Conservation (phyloP, 495 filamentous ascomycete species). For the Astrocystis sublimbata region DNA sequence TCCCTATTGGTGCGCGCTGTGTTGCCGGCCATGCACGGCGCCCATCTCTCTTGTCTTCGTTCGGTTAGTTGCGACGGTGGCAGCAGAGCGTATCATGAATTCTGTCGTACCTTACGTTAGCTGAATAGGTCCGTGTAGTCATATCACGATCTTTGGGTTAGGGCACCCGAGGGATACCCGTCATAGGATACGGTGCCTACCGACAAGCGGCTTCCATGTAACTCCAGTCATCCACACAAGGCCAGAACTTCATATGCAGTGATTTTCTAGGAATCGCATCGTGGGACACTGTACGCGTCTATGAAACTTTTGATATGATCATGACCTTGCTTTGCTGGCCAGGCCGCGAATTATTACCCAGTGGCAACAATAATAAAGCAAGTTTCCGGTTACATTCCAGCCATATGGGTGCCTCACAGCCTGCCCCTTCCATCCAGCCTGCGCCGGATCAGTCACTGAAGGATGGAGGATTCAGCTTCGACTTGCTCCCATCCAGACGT, state of each 20-base stretch:
- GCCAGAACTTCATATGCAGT: not conserved
- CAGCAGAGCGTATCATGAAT: constrained; percentile 14
- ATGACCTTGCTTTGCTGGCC: not conserved
- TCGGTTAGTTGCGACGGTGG: constrained; percentile 3
- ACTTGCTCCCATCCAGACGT: constrained; percentile 7
- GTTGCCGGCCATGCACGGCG: constrained; percentile 12
- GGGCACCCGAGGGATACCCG: not conserved
- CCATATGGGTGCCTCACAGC: constrained; percentile 2
- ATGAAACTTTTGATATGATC: not conserved
- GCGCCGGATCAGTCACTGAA: not conserved
- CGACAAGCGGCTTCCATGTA: not conserved
- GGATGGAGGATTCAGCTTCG: constrained; percentile 16
- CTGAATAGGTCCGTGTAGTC: constrained; percentile 2
- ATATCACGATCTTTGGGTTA: not conserved
- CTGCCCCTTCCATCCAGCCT: not conserved
- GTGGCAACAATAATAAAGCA: not conserved
- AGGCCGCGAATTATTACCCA: not conserved
- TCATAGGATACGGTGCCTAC: not conserved
- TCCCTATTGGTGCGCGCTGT: constrained; percentile 18
- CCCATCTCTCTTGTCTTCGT: constrained; percentile 5
- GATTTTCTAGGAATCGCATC: not conserved
- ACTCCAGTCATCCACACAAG: not conserved
- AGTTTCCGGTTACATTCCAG: constrained; percentile 3
- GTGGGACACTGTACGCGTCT: not conserved
- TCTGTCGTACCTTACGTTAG: constrained; percentile 18